Evolutionary conservation across 257 asterid species (phyloP), one percentile per base, ranked within the genome.

Genomic region (Linaria vulgaris): DNA sequence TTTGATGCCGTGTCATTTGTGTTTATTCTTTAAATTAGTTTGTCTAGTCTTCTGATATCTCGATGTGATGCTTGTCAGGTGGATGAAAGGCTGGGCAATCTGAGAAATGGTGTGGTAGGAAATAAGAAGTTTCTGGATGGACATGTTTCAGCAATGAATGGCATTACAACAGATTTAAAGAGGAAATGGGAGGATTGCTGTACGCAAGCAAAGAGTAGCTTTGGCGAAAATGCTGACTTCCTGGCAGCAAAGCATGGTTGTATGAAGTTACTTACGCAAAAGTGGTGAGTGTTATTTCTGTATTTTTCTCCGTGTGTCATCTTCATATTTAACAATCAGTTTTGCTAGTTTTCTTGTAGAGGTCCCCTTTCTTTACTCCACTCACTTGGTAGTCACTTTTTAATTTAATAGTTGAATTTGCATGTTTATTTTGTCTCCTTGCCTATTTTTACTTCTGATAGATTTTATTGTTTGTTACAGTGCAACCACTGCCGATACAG

Each of bases 241-340:
- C 79, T 91, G 56, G 95, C 85, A 55, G 85, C 95, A 61, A 90
- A 90, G 81, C 95, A 87, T 79, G 83, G 95, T 74, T 88, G 95
- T 58, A 72, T 90, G 87, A 95, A 90, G 75, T 72, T 76, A 43
- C 80, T 90, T 59, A 43, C 79, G 65, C 95, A 87, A 69, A 78
- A 90, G 50, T 83, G 95, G 97, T 89, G 49, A 65, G 56, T 48
- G 23, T 20, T 16, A n/a, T 9, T 37, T 15, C 27, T 23, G 10
- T 17, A 15, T 14, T 39, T 6, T 19, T 41, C 1, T 10, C 21
- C n/a, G n/a, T 53, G 39, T 63, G 12, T 49, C 31, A 25, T 30
- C 15, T 25, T 23, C 20, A 14, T 23, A 12, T 0, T 5, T 12
- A 8, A 41, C 2, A 14, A 41, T 12, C 1, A 4, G 13, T 12